Percentiles rank a stretch among this genome's conserved stretches.
phyloP scores from a whole-genome alignment of 2,329 filamentous ascomycete genomes.

The Colletotrichum musicola region DNA sequence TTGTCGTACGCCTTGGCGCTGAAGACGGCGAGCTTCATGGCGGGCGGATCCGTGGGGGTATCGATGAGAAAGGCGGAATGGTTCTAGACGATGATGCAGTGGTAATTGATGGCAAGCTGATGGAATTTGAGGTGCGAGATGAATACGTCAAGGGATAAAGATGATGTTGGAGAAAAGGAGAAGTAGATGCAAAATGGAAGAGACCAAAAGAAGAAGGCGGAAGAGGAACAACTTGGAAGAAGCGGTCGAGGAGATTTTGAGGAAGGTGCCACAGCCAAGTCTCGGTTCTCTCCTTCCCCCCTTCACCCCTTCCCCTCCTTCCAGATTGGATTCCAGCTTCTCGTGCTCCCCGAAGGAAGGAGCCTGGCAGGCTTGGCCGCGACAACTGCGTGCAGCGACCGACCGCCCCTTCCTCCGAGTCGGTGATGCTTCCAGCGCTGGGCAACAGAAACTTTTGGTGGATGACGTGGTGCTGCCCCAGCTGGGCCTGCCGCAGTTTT shows the following conservation, averaged over 20 bases:
- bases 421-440: not conserved
- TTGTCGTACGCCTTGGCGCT: slow-evolving; percentile 75
- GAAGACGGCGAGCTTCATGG: slow-evolving; percentile 73
- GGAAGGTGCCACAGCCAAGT: slow-evolving; percentile 1
- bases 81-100: not conserved
- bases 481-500: slow-evolving; percentile 14
- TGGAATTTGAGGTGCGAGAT: not conserved
- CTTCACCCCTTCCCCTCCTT: slow-evolving; percentile 1
- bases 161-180: not conserved
- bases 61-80: not conserved
- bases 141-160: not conserved
- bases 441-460: not conserved
- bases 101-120: not conserved
- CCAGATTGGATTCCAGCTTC: not conserved
- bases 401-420: not conserved
- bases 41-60: not conserved
- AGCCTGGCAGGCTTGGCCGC: not conserved
- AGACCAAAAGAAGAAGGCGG: not conserved
- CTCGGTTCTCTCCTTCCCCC: not conserved
- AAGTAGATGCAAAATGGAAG: no score
- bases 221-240: not conserved
- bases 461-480: slow-evolving; percentile 26
- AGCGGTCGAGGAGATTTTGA: not conserved
- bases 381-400: not conserved
- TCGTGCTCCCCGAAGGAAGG: not conserved